A percentile compares a stretch with the other conserved stretches of the same genome.
These are phyloP conservation scores for Avena sativa DNA, from an alignment of 176 grass and related monocot genomes.

Conservation along the genomic window DNA sequence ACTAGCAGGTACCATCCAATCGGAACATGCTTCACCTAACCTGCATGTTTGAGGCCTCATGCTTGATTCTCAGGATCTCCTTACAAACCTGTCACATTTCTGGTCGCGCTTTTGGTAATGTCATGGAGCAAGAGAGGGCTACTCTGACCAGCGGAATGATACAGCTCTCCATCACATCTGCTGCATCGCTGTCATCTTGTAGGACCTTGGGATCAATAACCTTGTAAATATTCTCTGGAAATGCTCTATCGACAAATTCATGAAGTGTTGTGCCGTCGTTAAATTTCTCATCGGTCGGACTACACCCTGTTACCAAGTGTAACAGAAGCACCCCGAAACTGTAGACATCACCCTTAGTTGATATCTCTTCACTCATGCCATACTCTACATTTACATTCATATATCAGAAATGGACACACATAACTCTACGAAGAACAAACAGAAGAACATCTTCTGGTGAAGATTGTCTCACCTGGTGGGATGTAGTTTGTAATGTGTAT, in stretches of 20 bases:
- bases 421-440: no score
- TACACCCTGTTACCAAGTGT: slow-evolving; percentile 33
- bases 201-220: not conserved
- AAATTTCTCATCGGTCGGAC: slow-evolving; percentile 17
- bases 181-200: not conserved
- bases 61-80: slow-evolving; percentile 43
- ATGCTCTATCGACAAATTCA: slow-evolving; percentile 9
- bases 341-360: slow-evolving; percentile 38
- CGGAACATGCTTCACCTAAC: not conserved
- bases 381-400: slow-evolving; percentile 43
- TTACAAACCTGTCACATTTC: slow-evolving; percentile 38
- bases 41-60: slow-evolving; percentile 4
- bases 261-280: not conserved
- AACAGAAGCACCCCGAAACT: slow-evolving; percentile 43
- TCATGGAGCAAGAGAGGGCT: slow-evolving; percentile 42
- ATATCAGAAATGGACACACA: not conserved
- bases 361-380: slow-evolving; percentile 13
- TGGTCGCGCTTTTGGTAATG: slow-evolving; percentile 21
- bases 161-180: slow-evolving; percentile 6
- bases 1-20: not conserved
- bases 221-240: not conserved
- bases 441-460: no score
- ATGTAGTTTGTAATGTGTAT: not conserved
- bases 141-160: slow-evolving; percentile 43
- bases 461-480: no score